Base-by-base conservation (phyloP, 805 yeast genomes). In the Candida hispaniensis region DNA sequence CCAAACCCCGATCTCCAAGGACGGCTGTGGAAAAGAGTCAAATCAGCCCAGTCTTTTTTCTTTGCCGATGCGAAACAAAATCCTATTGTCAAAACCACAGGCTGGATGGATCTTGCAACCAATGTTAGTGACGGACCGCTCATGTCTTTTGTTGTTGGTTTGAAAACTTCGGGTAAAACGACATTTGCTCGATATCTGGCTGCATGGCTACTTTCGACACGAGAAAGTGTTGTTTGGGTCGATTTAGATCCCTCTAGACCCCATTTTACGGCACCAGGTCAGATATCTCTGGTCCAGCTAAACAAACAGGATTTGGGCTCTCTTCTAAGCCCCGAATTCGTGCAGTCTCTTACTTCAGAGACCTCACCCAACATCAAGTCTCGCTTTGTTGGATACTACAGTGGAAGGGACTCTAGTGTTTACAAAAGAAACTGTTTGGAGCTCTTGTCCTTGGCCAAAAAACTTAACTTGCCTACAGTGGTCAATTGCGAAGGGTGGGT, bases 321-420 rank as follows among this genome's bases (percentile, higher is more conserved):
- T 4, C 4, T 32, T 9, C 22, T 32, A 4, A 28, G 36, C 2
- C 36, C 36, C 21, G 23, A 27, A 13, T 32, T 12, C 28, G n/a
- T n/a, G n/a, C n/a, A n/a, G n/a, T n/a, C n/a, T n/a, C n/a, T n/a
- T n/a, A 32, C 36, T 6, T 28, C 23, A 17, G 13, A 18, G n/a
- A 32, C 23, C 7, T 7, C 22, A 4, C 28, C 36, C 3, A n/a
- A 7, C 9, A 23, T 16, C 27, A n/a, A n/a, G n/a, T 22, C 27
- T 6, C 36, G 36, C 6, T 32, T 23, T 23, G 36, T 32, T 21
- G 36, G 36, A 21, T 32, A 32, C 36, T 23, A 32, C 36, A 32
- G 14, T 23, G 28, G 28, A 21, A 32, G 24, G 10, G 36, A 32
- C n/a, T 27, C 23, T 11, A 32, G 28, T 10, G 36, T 27, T 5